Base-by-base conservation (phyloP, 192 early-diverging fungal species). In the Gryganskiella cystojenkinii region DNA sequence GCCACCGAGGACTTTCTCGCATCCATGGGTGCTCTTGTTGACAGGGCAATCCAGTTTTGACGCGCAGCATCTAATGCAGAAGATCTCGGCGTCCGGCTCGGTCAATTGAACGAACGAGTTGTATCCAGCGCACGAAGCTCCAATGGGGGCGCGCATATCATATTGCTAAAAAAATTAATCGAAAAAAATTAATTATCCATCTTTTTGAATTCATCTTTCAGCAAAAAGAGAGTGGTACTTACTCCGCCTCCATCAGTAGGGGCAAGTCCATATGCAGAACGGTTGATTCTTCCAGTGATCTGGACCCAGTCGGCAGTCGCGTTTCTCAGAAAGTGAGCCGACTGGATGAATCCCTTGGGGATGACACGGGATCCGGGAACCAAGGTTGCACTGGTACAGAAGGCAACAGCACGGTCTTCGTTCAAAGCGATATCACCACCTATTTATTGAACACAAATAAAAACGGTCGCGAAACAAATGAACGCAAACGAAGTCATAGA, bases 51-150 rank as follows among this genome's bases (percentile, higher is more conserved):
- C 67, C 4, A n/a, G 3, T 58, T 61, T 61, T 14, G 31, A 61
- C 67, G 51, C 53, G 58, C 83, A 84, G 53, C 80, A 82, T 31
- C 83, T 71, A 31, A 84, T 71, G 37, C 83, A 84, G 35, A 67
- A 84, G 20, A 72, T 76, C 28, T 66, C 46, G 5, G 17, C 46
- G 44, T 69, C 55, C 3, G 83, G 83, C 45, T 84, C 83, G 7
- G 74, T 71, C 44, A 84, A 31, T 52, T 84, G 66, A 25, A 84
- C 79, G 67, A 67, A 85, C 17, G 46, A 61, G 22, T 61, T 53
- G 45, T 76, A 82, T 0, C 81, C 80, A 31, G 79, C 58, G 56
- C 83, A 84, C 4, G 35, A 56, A 30, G 84, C 58, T n/a, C 79
- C 79, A 4, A 54, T 44, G n/a, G 84, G 82, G 14, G 84, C 81